Percentiles rank a stretch among this genome's conserved stretches.
These are phyloP conservation scores for Verbascum thapsus DNA, from an alignment of 257 asterid genomes.

Conservation along the genomic window DNA sequence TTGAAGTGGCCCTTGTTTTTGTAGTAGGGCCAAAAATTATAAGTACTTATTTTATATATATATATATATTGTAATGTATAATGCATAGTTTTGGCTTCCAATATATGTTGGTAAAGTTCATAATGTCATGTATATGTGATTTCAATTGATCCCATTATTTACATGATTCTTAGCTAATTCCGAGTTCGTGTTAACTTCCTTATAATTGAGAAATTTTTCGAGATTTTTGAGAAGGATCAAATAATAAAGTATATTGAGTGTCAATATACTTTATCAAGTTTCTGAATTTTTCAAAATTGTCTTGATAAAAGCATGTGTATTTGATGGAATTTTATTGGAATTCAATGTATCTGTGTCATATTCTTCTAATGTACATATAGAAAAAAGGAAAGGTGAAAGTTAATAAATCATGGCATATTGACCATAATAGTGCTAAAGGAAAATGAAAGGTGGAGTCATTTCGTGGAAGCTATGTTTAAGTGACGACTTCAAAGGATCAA, in stretches of 20 bases:
- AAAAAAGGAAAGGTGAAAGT: neutral
- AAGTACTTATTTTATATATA: neutral
- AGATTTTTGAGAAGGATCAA: too few relatives aligned
- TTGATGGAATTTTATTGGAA: too few relatives aligned
- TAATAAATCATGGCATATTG: constrained; percentile 1
- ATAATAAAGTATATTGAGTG: too few relatives aligned
- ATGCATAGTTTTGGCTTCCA: neutral
- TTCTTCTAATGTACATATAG: neutral
- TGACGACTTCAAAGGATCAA: constrained; percentile 28
- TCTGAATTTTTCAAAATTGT: too few relatives aligned
- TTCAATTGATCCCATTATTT: too few relatives aligned
- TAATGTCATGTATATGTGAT: too few relatives aligned
- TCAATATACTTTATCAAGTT: too few relatives aligned
- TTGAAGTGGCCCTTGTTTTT: constrained; percentile 34
- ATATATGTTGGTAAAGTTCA: too few relatives aligned
- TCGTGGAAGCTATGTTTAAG: constrained; percentile 26
- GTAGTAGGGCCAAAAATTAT: constrained; percentile 27
- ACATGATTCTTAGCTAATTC: too few relatives aligned
- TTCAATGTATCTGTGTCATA: neutral
- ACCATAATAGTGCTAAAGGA: neutral
- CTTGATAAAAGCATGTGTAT: too few relatives aligned
- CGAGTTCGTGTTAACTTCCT: too few relatives aligned
- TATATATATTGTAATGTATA: constrained; percentile 20
- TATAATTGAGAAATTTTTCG: too few relatives aligned
- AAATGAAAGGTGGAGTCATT: constrained; percentile 3